A percentile compares a stretch with the other conserved stretches of the same genome.
These are phyloP conservation scores for Rhododendron henanense DNA, from an alignment of 148 eudicot species.

Conservation along the genomic window DNA sequence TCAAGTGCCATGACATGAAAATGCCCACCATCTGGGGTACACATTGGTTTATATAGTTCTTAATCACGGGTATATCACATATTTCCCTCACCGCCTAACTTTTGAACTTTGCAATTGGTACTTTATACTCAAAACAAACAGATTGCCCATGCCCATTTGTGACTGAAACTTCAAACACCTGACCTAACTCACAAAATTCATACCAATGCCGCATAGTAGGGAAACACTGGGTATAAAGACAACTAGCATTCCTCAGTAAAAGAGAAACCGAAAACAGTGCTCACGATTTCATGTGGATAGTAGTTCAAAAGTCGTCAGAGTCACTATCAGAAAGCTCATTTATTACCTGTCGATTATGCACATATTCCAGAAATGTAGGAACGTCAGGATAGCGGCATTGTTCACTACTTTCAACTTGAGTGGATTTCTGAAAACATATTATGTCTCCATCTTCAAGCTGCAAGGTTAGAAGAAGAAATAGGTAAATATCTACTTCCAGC, in stretches of 20 bases:
- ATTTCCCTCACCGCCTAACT: neutral
- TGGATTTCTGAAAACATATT: constrained; percentile 78
- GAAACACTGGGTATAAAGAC: neutral
- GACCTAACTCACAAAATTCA: neutral
- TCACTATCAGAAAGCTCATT: neutral
- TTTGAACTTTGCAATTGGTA: neutral
- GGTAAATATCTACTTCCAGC: neutral
- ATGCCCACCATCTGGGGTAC: neutral
- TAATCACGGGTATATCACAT: neutral
- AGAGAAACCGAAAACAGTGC: neutral
- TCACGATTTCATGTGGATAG: neutral
- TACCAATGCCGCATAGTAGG: neutral
- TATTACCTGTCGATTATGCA: constrained; percentile 88
- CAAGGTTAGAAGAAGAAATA: neutral
- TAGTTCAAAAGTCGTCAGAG: neutral
- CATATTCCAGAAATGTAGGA: constrained; percentile 84
- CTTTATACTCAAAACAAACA: neutral
- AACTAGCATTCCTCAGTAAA: neutral
- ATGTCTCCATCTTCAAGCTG: constrained; percentile 99
- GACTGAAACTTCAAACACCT: neutral
- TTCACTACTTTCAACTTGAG: constrained; percentile 42
- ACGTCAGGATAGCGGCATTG: constrained; percentile 64
- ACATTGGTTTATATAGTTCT: neutral
- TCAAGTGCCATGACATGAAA: neutral
- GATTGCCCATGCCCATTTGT: neutral